These are phyloP conservation scores for Trichomonascus vanleenenianus DNA, from an alignment of 805 yeast genomes.

Conservation along the genomic window DNA sequence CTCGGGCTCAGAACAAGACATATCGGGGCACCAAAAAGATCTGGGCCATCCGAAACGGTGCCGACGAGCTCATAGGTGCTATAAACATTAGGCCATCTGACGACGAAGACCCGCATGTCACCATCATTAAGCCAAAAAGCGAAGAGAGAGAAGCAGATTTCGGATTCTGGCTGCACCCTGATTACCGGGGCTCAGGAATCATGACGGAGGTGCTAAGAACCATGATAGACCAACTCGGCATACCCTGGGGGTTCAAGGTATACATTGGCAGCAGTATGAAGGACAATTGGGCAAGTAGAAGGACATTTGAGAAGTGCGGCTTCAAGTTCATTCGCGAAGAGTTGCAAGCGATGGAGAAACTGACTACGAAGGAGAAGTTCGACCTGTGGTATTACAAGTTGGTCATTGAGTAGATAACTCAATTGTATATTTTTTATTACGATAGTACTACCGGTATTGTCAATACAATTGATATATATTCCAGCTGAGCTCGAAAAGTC, in stretches of 20 bases:
- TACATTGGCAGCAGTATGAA: conserved; percentile 11
- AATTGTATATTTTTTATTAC: too few relatives aligned
- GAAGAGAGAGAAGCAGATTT: conserved; percentile 2
- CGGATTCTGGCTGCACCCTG: conserved; percentile 18
- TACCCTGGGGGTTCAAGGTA: conserved; percentile 1
- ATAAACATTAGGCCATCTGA: conserved; percentile 9
- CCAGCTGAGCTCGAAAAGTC: too few relatives aligned
- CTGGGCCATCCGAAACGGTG: conserved; percentile 13
- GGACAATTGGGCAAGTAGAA: conserved; percentile 14
- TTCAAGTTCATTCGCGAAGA: conserved; percentile 9
- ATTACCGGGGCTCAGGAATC: conserved; percentile 14
- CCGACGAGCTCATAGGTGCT: conserved; percentile 9
- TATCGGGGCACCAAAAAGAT: background rate
- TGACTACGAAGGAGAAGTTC: too few relatives aligned
- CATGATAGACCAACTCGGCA: conserved; percentile 9
- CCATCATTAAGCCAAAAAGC: background rate
- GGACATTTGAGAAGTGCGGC: conserved; percentile 15
- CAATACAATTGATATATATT: too few relatives aligned
- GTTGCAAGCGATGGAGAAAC: background rate
- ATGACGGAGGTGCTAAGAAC: conserved; percentile 10
- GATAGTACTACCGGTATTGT: too few relatives aligned
- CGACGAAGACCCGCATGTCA: background rate
- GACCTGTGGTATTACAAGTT: too few relatives aligned
- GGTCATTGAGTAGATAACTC: too few relatives aligned
- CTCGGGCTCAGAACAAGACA: background rate